Evolutionary conservation across 176 grass and related monocot species (phyloP), one percentile per base, ranked within the genome.

Genomic region (Triticum turgidum): DNA sequence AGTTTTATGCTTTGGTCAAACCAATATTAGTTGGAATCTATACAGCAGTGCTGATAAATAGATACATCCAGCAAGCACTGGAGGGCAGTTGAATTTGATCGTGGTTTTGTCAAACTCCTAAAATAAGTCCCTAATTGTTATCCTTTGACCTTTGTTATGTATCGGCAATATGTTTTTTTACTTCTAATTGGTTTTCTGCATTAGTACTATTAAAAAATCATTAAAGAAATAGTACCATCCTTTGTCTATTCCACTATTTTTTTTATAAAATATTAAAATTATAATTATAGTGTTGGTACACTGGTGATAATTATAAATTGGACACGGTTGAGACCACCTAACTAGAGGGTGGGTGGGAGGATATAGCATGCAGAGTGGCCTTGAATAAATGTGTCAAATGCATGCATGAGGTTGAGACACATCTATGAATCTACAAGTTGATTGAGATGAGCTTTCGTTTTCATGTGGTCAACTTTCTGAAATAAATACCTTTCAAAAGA

Each of bases 141-240:
- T 54, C 15, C 24, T 90, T 86, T 83, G 39, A 83, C 29, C 24
- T 90, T 86, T 79, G n/a, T 87, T 44, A 71, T 0, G 11, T 30
- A 34, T 18, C 27, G 13, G 20, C 38, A 30, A 12, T 67, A 41
- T 9, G 12, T 12, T 62, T 22, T n/a, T 41, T 44, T 20, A 13
- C 21, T 73, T n/a, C 14, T 75, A 39, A 41, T 52, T 14, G 11
- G 24, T 6, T 77, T 62, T 51, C n/a, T 37, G 4, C 18, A 41
- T 59, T 72, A 37, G 61, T 61, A 42, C 25, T 37, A 32, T 82
- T 21, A 1, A 74, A 59, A 76, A 61, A 3, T 9, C 56, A 81
- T 44, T 74, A 68, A 69, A 5, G 2, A 21, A 29, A 0, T 80
- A 59, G 1, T 74, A 54, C 1, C 47, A 35, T 64, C 30, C 9